phyloP scores from a whole-genome alignment of 805 yeast species.

The Candida alai region DNA sequence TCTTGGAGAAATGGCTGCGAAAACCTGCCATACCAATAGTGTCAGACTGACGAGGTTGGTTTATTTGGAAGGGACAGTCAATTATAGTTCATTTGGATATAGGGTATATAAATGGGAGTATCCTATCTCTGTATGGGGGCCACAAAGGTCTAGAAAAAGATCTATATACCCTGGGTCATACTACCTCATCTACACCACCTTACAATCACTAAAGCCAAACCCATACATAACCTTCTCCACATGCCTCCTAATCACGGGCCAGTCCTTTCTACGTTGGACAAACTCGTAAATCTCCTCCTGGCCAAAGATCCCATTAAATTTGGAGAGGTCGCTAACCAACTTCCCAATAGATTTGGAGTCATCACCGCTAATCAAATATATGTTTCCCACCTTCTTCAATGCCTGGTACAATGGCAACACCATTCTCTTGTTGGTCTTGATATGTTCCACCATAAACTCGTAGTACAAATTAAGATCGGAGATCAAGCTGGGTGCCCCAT shows the following conservation, averaged over 20 bases:
- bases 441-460: conserved; percentile 52
- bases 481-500: conserved; percentile 80
- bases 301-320: conserved; percentile 83
- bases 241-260: conserved; percentile 69
- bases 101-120: too few relatives aligned
- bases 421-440: conserved; percentile 57
- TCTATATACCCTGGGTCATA: too few relatives aligned
- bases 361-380: conserved; percentile 64
- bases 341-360: conserved; percentile 84
- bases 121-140: too few relatives aligned
- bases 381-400: conserved; percentile 77
- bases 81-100: too few relatives aligned
- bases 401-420: conserved; percentile 75
- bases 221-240: conserved; percentile 97
- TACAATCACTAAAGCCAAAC: conserved; percentile 74
- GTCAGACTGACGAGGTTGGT: too few relatives aligned
- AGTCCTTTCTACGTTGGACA: conserved; percentile 82
- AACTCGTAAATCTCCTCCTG: conserved; percentile 95
- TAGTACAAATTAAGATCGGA: conserved; percentile 78
- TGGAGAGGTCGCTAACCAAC: conserved; percentile 74
- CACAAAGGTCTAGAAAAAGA: too few relatives aligned
- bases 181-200: conserved; percentile 27
- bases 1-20: too few relatives aligned
- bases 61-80: too few relatives aligned
- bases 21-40: too few relatives aligned